These are phyloP conservation scores for Leucoagaricus sp. DNA, from an alignment of 1,284 basidiomycete species.

Conservation along the genomic window DNA sequence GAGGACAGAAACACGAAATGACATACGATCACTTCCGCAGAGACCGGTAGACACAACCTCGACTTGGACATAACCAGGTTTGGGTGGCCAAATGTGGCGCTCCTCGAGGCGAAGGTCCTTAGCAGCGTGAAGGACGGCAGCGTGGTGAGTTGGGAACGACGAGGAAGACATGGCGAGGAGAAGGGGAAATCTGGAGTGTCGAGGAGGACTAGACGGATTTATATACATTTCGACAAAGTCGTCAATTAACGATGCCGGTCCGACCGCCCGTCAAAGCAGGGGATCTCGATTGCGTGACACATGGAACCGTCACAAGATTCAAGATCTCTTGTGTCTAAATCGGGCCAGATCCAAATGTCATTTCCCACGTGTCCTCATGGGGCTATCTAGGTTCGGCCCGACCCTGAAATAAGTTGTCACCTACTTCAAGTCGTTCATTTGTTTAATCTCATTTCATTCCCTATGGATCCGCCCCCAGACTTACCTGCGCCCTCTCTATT, in stretches of 20 bases:
- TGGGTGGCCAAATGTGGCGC: slow-evolving; percentile 68
- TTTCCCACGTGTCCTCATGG: slow-evolving; percentile 7
- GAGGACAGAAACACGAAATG: slow-evolving; percentile 19
- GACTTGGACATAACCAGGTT: slow-evolving; percentile 71
- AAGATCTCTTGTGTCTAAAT: slow-evolving; percentile 6
- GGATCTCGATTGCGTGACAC: slow-evolving; percentile 13
- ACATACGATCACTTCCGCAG: slow-evolving; percentile 87
- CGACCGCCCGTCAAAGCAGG: slow-evolving; percentile 6
- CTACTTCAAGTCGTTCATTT: slow-evolving; percentile 1
- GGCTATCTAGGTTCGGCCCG: slow-evolving; percentile 4
- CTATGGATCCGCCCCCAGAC: slow-evolving; percentile 34
- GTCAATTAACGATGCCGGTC: slow-evolving; percentile 13
- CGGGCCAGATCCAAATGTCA: slow-evolving; percentile 5
- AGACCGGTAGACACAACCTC: slow-evolving; percentile 83
- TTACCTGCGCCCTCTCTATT: slow-evolving; percentile 55
- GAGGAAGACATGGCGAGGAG: slow-evolving; percentile 48
- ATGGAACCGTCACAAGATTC: slow-evolving; percentile 3
- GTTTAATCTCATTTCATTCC: neutral
- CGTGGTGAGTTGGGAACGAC: slow-evolving; percentile 42
- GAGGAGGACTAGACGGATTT: slow-evolving; percentile 15
- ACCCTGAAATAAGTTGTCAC: slow-evolving; percentile 14
- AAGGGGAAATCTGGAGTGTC: slow-evolving; percentile 16
- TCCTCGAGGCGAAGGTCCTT: slow-evolving; percentile 70
- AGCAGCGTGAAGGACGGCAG: slow-evolving; percentile 68
- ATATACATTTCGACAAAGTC: slow-evolving; percentile 16